Conservation (phyloP, 352 stramenopile genomes). For the Phytophthora citrophthora region DNA sequence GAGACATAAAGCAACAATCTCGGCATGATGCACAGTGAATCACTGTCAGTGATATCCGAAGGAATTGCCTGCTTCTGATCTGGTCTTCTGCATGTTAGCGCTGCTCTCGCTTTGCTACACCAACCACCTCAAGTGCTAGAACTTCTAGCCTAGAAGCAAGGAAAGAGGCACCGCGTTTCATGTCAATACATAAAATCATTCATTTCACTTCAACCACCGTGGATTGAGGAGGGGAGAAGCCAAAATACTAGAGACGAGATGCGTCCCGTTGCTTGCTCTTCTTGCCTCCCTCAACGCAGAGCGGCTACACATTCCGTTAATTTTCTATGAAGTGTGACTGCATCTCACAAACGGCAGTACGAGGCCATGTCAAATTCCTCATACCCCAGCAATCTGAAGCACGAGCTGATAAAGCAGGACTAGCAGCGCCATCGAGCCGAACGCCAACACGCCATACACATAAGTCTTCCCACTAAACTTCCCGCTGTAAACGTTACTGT, state of each 20-base stretch:
- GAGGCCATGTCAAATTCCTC: background rate
- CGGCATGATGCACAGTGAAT: too few relatives aligned
- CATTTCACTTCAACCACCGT: constrained; percentile 24
- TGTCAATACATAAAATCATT: constrained; percentile 17
- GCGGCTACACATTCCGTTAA: constrained; percentile 2
- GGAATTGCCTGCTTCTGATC: constrained; percentile 6
- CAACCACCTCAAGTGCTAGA: constrained; percentile 50
- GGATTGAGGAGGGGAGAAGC: constrained; percentile 17
- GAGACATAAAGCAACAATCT: too few relatives aligned
- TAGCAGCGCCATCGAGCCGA: constrained; percentile 64
- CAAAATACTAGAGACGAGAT: background rate
- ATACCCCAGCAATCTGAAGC: constrained; percentile 37
- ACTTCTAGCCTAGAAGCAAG: background rate
- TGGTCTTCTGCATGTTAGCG: constrained; percentile 42
- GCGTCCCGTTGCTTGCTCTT: background rate
- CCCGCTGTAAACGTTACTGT: constrained; percentile 65
- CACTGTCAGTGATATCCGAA: too few relatives aligned
- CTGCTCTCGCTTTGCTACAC: constrained; percentile 52
- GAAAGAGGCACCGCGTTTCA: constrained; percentile 1
- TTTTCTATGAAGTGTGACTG: background rate
- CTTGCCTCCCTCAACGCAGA: constrained; percentile 26
- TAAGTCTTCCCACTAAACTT: constrained; percentile 62
- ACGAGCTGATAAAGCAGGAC: constrained; percentile 70
- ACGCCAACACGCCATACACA: constrained; percentile 70
- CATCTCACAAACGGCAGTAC: background rate